Evolutionary conservation across 2,329 filamentous ascomycete species (phyloP).

Genomic region (Neocucurbitaria cava): DNA sequence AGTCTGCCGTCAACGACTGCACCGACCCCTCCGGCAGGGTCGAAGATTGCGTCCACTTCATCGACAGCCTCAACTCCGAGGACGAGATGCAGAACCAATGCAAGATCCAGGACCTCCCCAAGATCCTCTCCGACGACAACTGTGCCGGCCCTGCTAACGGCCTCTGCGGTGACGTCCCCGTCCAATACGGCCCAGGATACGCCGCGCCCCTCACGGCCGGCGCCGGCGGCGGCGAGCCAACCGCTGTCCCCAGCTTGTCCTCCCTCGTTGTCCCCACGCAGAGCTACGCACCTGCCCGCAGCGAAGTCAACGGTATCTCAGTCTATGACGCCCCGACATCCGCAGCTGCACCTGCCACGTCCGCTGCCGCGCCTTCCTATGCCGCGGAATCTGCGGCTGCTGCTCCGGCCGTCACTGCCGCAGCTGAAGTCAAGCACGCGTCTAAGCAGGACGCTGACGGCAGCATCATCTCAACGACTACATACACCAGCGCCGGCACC

Average conservation of each 20-base stretch:
- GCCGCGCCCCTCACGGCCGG: slow-evolving; percentile 41
- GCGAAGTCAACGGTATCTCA: slow-evolving; percentile 43
- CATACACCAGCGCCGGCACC: slow-evolving; percentile 51
- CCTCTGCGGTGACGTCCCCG: slow-evolving; percentile 71
- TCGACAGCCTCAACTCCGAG: slow-evolving; percentile 62
- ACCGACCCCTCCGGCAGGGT: slow-evolving; percentile 74
- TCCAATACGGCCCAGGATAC: slow-evolving; percentile 55
- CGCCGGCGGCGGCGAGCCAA: slow-evolving; percentile 26
- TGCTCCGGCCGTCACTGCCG: slow-evolving; percentile 27
- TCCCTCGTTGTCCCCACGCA: slow-evolving; percentile 40
- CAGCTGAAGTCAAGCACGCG: slow-evolving; percentile 19
- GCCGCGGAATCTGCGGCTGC: slow-evolving; percentile 9
- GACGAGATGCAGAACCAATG: slow-evolving; percentile 65
- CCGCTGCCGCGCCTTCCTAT: slow-evolving; percentile 12
- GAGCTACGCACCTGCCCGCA: slow-evolving; percentile 38
- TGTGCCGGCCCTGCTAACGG: slow-evolving; percentile 61
- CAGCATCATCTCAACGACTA: slow-evolving; percentile 48
- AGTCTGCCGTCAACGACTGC: slow-evolving; percentile 74
- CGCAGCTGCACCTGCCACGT: slow-evolving; percentile 1
- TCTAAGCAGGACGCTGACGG: slow-evolving; percentile 13
- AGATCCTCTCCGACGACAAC: slow-evolving; percentile 65
- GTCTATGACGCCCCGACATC: slow-evolving; percentile 33
- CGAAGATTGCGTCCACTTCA: slow-evolving; percentile 76
- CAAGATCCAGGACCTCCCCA: slow-evolving; percentile 65
- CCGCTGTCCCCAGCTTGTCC: slow-evolving; percentile 25